These are phyloP conservation scores for Fusarium sp. DNA, from an alignment of 2,329 filamentous ascomycete genomes.

Conservation along the genomic window DNA sequence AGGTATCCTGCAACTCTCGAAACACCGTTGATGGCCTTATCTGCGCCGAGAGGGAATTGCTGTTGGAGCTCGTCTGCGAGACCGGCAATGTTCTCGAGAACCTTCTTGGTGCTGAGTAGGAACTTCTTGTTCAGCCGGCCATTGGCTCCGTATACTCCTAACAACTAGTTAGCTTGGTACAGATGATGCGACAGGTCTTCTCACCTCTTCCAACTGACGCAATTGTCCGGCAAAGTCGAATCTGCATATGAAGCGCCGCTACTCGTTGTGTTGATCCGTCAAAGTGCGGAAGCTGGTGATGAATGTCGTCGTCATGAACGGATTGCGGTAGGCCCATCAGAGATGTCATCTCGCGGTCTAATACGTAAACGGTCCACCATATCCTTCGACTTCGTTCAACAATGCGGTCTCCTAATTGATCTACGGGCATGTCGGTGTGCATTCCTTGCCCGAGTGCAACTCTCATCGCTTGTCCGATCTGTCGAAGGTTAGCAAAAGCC, in stretches of 20 bases:
- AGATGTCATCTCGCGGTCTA: constrained; percentile 64
- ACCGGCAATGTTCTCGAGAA: constrained; percentile 42
- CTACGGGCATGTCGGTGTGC: constrained; percentile 61
- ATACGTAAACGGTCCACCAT: constrained; percentile 65
- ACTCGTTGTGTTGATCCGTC: constrained; percentile 40
- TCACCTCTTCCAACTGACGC: constrained; percentile 46
- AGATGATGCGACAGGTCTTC: accelerated
- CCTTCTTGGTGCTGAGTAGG: constrained; percentile 45
- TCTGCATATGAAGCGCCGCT: constrained; percentile 47
- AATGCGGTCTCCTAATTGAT: constrained; percentile 51
- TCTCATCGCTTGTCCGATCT: constrained; percentile 61
- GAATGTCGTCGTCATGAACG: constrained; percentile 61
- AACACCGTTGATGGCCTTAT: constrained; percentile 46
- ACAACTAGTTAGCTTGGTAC: accelerated
- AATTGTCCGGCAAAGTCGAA: constrained; percentile 44
- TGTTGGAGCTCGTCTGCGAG: constrained; percentile 45
- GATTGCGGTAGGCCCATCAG: constrained; percentile 62
- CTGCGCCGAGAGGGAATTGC: constrained; percentile 43
- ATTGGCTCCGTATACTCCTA: constrained; percentile 45
- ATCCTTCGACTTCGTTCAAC: constrained; percentile 59
- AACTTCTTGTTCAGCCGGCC: constrained; percentile 46
- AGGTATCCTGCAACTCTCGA: constrained; percentile 46
- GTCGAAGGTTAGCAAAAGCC: background rate
- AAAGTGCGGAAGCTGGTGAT: constrained; percentile 50
- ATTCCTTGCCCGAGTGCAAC: constrained; percentile 60